Evolutionary conservation across 2,329 filamentous ascomycete species (phyloP).

Genomic region (Penicillium sp.): DNA sequence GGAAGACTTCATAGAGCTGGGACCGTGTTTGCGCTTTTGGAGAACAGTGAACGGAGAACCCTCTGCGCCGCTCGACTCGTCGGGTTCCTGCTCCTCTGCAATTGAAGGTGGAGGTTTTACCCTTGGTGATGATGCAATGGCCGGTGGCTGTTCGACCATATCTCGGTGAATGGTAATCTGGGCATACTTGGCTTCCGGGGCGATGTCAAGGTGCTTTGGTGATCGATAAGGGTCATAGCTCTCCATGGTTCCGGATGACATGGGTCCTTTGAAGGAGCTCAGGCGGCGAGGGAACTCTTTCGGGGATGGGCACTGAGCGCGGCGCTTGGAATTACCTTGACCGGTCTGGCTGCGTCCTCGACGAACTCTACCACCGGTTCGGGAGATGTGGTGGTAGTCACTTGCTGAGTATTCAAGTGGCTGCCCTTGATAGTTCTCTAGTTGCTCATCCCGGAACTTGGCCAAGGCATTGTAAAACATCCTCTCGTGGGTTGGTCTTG

Average conservation of each 20-base stretch:
- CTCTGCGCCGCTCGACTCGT: conserved; percentile 12
- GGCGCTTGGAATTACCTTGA: conserved; percentile 37
- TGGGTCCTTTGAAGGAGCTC: conserved; percentile 49
- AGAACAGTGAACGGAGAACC: conserved; percentile 34
- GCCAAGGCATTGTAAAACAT: conserved; percentile 83
- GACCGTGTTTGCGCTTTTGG: conserved; percentile 31
- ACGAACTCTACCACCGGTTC: conserved; percentile 32
- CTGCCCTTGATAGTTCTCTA: conserved; percentile 78
- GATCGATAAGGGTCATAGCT: conserved; percentile 85
- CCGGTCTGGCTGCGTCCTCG: conserved; percentile 29
- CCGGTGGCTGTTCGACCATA: conserved; percentile 15
- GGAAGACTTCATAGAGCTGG: conserved; percentile 38
- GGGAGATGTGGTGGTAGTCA: conserved; percentile 78
- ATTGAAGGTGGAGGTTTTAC: conserved; percentile 20
- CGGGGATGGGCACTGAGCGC: conserved; percentile 56
- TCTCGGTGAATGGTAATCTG: conserved; percentile 66
- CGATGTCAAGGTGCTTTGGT: conserved; percentile 53
- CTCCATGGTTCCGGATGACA: conserved; percentile 45
- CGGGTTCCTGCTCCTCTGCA: conserved; percentile 23
- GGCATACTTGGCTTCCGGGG: conserved; percentile 56
- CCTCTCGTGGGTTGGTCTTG: conserved; percentile 81
- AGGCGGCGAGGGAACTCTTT: conserved; percentile 51
- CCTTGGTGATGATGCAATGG: not conserved
- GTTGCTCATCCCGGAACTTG: conserved; percentile 75
- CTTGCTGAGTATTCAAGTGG: conserved; percentile 79